Evolutionary conservation across 2,329 filamentous ascomycete species (phyloP), one percentile per base, ranked within the genome.

Genomic region (Trichoderma cornu-damae): DNA sequence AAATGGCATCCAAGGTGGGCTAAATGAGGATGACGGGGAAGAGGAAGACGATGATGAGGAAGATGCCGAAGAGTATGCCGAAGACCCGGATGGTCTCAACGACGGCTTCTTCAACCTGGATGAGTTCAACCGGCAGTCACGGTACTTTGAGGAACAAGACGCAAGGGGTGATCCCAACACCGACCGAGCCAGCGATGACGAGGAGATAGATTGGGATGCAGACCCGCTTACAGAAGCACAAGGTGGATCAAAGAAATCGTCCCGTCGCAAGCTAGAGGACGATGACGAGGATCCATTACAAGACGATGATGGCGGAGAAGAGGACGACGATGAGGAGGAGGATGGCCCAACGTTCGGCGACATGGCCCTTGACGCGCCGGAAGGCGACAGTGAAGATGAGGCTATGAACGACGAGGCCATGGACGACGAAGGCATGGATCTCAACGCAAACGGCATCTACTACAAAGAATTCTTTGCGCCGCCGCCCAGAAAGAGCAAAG

Each of bases 61-160:
- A 0, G 74, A 76, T 1, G 74, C 75, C 1, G 70, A 79, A 0
- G 78, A 79, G 2, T 77, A 75, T 1, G 73, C 73, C 9, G 75
- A 78, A 3, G 79, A 97, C 67, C 85, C 85, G 3, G 80, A 94
- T 67, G 90, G 91, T 6, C 82, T 99, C 30, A 97, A 99, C 67
- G 94, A 99, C 68, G 93, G 91, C 4, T 99, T 99, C 76, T 99
- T 99, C 75, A 96, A 90, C 14, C 93, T 99, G 66, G 92, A 97
- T 66, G 86, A 95, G 59, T 99, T 99, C 81, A 99, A 99, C 78
- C 90, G 87, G 69, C 89, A 95, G 69, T 90, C 91, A 2, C 90
- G 96, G 66, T 88, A 87, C 68, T 85, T 96, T 48, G 94, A 99
- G 72, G 85, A 89, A 62, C 88, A 91, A 70, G 93, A 97, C 70